A percentile compares a stretch with the other conserved stretches of the same genome.
These are phyloP conservation scores for Casuarina cunninghamiana DNA, from an alignment of 306 rosid genomes.

Conservation along the genomic window DNA sequence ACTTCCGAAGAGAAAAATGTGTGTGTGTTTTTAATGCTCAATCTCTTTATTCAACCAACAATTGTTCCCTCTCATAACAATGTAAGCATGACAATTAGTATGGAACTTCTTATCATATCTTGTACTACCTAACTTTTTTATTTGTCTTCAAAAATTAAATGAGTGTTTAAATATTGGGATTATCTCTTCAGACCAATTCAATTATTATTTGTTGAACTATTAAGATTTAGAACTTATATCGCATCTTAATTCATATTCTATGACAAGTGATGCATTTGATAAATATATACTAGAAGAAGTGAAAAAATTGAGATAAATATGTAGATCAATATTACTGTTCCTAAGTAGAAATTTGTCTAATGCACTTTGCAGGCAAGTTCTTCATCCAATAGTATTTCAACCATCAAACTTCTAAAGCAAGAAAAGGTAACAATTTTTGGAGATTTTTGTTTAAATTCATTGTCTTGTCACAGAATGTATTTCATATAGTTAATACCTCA, in stretches of 20 bases:
- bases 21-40: no score
- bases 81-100: no score
- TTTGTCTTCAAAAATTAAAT: neutral
- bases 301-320: neutral
- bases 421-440: conserved; percentile 23
- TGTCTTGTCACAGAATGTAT: conserved; percentile 15
- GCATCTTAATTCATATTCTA: neutral
- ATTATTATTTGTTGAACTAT: neutral
- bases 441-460: neutral
- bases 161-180: neutral
- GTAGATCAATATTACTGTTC: no score
- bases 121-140: neutral
- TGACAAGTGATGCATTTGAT: neutral
- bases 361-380: conserved; percentile 32
- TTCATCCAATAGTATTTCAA: conserved; percentile 9
- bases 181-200: neutral
- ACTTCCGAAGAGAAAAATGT: no score
- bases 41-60: no score
- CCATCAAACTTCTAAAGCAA: conserved; percentile 20
- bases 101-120: no score
- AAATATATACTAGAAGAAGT: neutral
- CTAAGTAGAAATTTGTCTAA: conserved; percentile 3
- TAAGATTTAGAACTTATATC: neutral
- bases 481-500: conserved; percentile 1
- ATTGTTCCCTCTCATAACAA: no score